Conservation (phyloP, 768 basidiomycete species). For the Phaeotremella skinneri region DNA sequence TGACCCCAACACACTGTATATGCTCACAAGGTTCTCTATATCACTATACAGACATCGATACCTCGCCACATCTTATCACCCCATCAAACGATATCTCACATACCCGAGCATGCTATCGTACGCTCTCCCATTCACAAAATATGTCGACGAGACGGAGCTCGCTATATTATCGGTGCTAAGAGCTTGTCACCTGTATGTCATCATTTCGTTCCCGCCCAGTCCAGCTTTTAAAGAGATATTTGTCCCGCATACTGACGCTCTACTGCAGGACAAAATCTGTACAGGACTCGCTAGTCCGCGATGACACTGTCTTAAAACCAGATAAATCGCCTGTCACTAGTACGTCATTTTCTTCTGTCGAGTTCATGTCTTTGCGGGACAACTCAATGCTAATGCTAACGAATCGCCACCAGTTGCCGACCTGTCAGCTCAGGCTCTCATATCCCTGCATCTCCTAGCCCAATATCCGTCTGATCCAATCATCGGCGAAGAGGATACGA, state of each 20-base stretch:
- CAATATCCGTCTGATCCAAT: constrained; percentile 84
- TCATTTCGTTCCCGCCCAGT: too few relatives aligned
- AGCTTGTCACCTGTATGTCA: constrained; percentile 64
- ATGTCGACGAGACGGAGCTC: constrained; percentile 70
- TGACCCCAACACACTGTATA: too few relatives aligned
- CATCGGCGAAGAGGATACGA: constrained; percentile 92
- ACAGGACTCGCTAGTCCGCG: constrained; percentile 77
- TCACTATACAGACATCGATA: too few relatives aligned
- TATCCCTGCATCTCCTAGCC: constrained; percentile 70
- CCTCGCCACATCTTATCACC: too few relatives aligned
- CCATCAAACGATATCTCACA: too few relatives aligned
- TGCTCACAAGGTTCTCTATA: too few relatives aligned
- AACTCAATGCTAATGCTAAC: constrained; percentile 1
- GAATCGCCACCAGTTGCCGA: constrained; percentile 68
- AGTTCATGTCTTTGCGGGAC: too few relatives aligned
- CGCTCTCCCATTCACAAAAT: constrained; percentile 51
- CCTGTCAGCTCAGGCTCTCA: constrained; percentile 87
- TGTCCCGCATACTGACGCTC: background rate
- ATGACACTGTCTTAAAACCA: constrained; percentile 81
- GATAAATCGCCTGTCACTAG: constrained; percentile 92
- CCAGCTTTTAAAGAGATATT: too few relatives aligned
- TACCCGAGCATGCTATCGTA: constrained; percentile 13
- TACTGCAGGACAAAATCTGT: constrained; percentile 65
- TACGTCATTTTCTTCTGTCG: constrained; percentile 46
- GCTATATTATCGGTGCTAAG: constrained; percentile 83